phyloP scores from a whole-genome alignment of 257 asterid species.

The Capsicum rhomboideum region DNA sequence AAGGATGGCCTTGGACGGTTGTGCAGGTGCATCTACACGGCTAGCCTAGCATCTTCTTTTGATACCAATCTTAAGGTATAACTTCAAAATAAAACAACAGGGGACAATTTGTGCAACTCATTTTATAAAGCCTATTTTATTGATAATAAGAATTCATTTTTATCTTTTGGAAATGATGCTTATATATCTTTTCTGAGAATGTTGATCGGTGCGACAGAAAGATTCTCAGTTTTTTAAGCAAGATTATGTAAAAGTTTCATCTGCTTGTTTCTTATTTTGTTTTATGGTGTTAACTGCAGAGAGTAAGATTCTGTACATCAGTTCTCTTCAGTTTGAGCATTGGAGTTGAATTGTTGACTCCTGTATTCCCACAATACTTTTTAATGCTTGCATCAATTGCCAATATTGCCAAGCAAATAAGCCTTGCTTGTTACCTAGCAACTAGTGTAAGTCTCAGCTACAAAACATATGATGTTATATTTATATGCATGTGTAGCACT shows the following conservation, averaged over 20 bases:
- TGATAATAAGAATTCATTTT: not conserved
- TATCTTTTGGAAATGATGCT: not conserved
- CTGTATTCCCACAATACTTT: conserved; percentile 70
- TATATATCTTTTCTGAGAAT: not conserved
- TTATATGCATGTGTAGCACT: not conserved
- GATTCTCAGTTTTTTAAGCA: not conserved
- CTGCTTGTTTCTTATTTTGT: conserved; percentile 6
- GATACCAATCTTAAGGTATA: conserved; percentile 92
- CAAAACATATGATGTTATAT: not conserved
- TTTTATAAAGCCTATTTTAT: not conserved
- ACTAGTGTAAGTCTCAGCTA: conserved; percentile 68
- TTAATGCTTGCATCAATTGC: conserved; percentile 91
- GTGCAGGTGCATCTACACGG: conserved; percentile 91
- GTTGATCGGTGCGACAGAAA: not conserved
- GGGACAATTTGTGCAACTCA: not conserved
- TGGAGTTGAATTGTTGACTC: conserved; percentile 90
- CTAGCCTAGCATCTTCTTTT: conserved; percentile 85
- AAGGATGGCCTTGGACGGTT: conserved; percentile 96
- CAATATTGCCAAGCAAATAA: conserved; percentile 92
- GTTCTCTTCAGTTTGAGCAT: conserved; percentile 85
- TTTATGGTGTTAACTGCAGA: conserved; percentile 38
- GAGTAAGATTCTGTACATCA: conserved; percentile 89
- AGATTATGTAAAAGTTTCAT: not conserved
- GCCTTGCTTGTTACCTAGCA: conserved; percentile 82
- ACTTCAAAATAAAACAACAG: not conserved